Conservation (phyloP, 495 filamentous ascomycete genomes). For the Pyrenula massariospora region DNA sequence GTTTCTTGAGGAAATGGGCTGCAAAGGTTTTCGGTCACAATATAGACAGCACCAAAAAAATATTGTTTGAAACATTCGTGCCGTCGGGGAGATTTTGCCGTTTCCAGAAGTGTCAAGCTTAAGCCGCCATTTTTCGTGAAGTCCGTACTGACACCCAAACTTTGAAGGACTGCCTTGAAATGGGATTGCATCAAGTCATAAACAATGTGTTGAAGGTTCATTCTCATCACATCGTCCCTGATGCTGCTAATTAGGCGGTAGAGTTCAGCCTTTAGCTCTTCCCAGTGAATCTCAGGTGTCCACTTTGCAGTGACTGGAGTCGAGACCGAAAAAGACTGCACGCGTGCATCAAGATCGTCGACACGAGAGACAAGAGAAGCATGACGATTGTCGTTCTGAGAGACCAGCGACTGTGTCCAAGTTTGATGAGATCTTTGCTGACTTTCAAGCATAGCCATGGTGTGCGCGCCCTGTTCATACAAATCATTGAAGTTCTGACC, state of each 20-base stretch:
- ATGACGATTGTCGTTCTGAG: neutral
- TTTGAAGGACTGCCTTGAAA: neutral
- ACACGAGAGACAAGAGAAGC: neutral
- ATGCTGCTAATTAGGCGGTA: neutral
- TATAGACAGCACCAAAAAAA: neutral
- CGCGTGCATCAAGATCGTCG: neutral
- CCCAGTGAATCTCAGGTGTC: neutral
- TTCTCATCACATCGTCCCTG: neutral
- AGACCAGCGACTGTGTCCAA: neutral
- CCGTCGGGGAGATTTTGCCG: neutral
- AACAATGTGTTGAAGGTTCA: neutral
- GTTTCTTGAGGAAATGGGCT: neutral
- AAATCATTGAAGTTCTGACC: too few species aligned
- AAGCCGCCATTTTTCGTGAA: neutral
- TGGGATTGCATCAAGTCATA: neutral
- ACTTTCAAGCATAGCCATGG: too few species aligned
- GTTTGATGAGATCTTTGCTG: neutral
- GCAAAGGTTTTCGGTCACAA: neutral
- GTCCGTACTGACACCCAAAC: neutral
- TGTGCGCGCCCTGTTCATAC: too few species aligned
- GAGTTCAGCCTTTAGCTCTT: neutral
- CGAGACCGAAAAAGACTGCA: neutral
- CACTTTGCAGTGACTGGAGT: neutral
- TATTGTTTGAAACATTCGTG: neutral
- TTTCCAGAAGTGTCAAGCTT: neutral